Evolutionary conservation across 116 monocot genomes (phyloP), one percentile per base, ranked within the genome.

Genomic region (Cymodocea nodosa): DNA sequence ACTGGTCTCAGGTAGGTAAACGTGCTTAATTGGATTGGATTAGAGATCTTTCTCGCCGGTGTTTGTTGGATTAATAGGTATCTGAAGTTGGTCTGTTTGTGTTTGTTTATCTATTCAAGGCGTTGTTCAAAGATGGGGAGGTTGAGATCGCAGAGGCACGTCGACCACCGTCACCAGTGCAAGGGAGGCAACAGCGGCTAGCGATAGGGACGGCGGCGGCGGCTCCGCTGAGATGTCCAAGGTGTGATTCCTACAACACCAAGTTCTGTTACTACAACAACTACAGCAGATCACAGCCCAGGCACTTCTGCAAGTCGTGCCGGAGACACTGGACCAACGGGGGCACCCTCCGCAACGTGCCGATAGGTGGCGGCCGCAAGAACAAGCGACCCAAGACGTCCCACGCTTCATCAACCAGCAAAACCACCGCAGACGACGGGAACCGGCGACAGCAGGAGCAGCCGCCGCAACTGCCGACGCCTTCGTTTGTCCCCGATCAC

Each of bases 201-300:
- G 48, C 51, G 61, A 24, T 6, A 60, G 56, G 2, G 30, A 35
- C 35, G 24, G 30, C 18, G 8, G 16, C 50, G 15, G 15, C 12
- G 19, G 11, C 44, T 2, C 22, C 70, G 7, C 53, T 63, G 53
- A 62, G 54, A 11, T 71, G 71, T 48, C 85, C 85, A 0, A 74
- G 85, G 18, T 85, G 85, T 48, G 82, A 82, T 64, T 85, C 85
- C 2, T 59, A 78, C 59, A 84, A 93, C 79, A 93, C 93, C 63
- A 93, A 93, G 67, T 93, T 93, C 81, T 93, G 93, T 71, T 93
- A 93, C 79, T 93, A 83, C 75, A 68, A 68, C 75, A 78, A 82
- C 70, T 84, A 84, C 78, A 84, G 75, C 72, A 66, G 58, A 19
- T 60, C 68, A 15, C 85, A 81, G 71, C 85, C 81, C 5, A 76